Evolutionary conservation across 2,329 filamentous ascomycete species (phyloP).

Genomic region (Paraphoma chrysanthemicola): DNA sequence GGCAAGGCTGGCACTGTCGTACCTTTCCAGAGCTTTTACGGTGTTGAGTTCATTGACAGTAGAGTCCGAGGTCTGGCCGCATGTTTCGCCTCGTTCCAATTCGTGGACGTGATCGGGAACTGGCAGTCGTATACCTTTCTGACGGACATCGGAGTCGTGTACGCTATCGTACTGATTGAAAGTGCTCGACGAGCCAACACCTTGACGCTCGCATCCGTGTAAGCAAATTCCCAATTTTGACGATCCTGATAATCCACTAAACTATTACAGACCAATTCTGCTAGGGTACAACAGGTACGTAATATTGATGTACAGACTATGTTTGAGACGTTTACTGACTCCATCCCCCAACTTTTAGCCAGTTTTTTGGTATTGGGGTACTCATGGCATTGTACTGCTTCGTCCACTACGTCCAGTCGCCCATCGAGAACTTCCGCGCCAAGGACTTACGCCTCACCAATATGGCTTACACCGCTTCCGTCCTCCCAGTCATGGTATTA

Average conservation of each 20-base stretch:
- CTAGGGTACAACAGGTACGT: constrained; percentile 14
- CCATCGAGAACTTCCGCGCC: constrained; percentile 19
- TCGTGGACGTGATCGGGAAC: constrained; percentile 11
- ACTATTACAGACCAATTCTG: constrained; percentile 10
- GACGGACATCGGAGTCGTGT: constrained; percentile 13
- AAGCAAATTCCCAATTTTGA: background rate
- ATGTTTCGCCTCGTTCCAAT: constrained; percentile 19
- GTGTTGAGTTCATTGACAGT: constrained; percentile 14
- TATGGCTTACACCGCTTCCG: constrained; percentile 15
- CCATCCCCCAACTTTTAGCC: background rate
- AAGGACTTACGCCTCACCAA: constrained; percentile 19
- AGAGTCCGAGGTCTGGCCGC: constrained; percentile 10
- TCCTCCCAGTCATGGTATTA: constrained; percentile 14
- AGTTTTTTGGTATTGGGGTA: constrained; percentile 6
- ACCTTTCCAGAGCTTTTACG: constrained; percentile 12
- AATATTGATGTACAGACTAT: background rate
- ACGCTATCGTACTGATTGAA: constrained; percentile 19
- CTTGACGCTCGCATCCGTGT: constrained; percentile 12
- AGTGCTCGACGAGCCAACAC: constrained; percentile 14
- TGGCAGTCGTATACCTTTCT: constrained; percentile 22
- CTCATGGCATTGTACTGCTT: constrained; percentile 18
- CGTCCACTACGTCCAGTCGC: constrained; percentile 17
- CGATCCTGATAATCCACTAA: background rate
- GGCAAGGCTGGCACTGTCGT: constrained; percentile 10
- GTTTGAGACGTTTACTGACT: too few relatives aligned